A percentile compares a stretch with the other conserved stretches of the same genome.
These are phyloP conservation scores for Fusarium domesticum DNA, from an alignment of 2,329 filamentous ascomycete genomes.

Conservation along the genomic window DNA sequence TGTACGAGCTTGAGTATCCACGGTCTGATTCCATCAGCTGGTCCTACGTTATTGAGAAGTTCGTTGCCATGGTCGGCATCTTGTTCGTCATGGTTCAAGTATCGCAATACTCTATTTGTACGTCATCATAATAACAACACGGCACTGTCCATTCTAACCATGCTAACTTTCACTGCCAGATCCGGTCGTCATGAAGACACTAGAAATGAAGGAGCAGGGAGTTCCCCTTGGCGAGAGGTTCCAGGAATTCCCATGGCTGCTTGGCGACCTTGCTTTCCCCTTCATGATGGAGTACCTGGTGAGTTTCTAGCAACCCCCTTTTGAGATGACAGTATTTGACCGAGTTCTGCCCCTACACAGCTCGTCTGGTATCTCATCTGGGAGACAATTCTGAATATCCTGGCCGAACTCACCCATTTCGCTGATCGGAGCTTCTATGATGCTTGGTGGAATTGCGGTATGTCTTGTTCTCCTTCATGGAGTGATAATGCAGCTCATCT, in stretches of 20 bases:
- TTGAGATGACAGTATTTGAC: neutral
- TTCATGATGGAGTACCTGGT: conserved; percentile 74
- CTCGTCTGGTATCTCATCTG: conserved; percentile 80
- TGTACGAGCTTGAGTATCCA: conserved; percentile 78
- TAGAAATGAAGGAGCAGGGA: conserved; percentile 64
- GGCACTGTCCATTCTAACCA: no score
- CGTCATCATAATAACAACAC: no score
- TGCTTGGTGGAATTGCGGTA: conserved; percentile 61
- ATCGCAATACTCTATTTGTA: conserved; percentile 69
- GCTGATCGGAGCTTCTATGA: conserved; percentile 72
- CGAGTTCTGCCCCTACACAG: conserved; percentile 21
- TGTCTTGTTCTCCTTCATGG: conserved; percentile 7
- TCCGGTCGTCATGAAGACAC: conserved; percentile 65
- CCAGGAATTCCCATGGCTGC: conserved; percentile 67
- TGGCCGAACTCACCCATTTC: conserved; percentile 74
- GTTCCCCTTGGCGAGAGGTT: conserved; percentile 60
- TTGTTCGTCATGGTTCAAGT: conserved; percentile 78
- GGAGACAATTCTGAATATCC: conserved; percentile 70
- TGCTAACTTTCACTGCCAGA: conserved; percentile 34
- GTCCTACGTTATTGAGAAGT: conserved; percentile 72
- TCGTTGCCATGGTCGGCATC: conserved; percentile 65
- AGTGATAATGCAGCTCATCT: neutral
- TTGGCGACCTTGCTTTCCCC: conserved; percentile 73
- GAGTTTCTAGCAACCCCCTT: conserved; percentile 6
- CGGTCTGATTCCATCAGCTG: conserved; percentile 66